These are phyloP conservation scores for Vanrija sp. DNA, from an alignment of 1,284 basidiomycete genomes.

Conservation along the genomic window DNA sequence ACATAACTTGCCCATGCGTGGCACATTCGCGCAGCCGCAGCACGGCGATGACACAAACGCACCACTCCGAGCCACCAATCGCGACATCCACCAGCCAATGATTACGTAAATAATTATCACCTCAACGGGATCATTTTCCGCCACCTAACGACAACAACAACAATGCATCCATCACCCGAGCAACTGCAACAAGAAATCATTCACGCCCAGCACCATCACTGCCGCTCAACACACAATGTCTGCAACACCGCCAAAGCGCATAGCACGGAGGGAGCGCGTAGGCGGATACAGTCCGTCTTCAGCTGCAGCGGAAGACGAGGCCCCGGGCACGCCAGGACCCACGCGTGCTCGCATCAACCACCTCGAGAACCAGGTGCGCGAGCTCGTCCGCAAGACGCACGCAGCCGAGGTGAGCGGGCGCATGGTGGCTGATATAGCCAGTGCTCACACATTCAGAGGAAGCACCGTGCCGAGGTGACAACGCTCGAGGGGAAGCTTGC, in stretches of 20 bases:
- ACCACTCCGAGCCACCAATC: too few species aligned
- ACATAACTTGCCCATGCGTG: too few species aligned
- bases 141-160: background rate
- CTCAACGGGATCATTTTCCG: background rate
- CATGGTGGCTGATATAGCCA: background rate
- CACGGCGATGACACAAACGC: too few species aligned
- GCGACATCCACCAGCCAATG: too few species aligned
- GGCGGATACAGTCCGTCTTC: background rate
- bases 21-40: too few species aligned
- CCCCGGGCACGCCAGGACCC: slow-evolving; percentile 34
- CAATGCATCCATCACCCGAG: too few species aligned
- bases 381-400: slow-evolving; percentile 37
- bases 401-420: slow-evolving; percentile 22
- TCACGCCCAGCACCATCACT: too few species aligned
- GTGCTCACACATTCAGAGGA: slow-evolving; percentile 12
- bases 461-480: slow-evolving; percentile 19
- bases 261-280: background rate
- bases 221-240: background rate
- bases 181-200: background rate
- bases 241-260: background rate
- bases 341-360: slow-evolving; percentile 30
- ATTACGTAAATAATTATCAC: background rate
- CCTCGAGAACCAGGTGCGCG: slow-evolving; percentile 31
- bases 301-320: slow-evolving; percentile 1
- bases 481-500: background rate